Base-by-base conservation (phyloP, 2,329 filamentous ascomycete genomes). In the Proliferodiscus dingleyae region DNA sequence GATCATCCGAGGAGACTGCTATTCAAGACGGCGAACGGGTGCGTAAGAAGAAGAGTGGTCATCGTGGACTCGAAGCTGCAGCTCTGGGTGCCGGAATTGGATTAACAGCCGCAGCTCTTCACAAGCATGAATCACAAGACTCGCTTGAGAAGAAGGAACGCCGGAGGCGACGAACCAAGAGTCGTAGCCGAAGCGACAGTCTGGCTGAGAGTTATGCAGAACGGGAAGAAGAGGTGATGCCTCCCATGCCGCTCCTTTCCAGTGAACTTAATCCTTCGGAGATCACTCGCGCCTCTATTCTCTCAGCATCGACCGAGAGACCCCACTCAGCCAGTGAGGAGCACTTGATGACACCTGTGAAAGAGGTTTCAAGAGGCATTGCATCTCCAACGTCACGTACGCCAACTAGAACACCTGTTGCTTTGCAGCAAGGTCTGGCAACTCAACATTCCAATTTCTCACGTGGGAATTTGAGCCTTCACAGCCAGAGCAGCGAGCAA, bases 191-290 rank as follows among this genome's bases (percentile, higher is more conserved):
- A 32, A 59, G 61, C 41, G 59, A 58, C 21, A 67, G 66, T 38
- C 70, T 71, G 49, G 62, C 63, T 1, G 74, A 78, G 10, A 74
- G 75, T 9, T 72, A 74, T 30, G 76, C 77, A 5, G 71, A 77
- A 22, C 60, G 55, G 48, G 71, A 65, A 53, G 74, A 80, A 41
- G 71, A 81, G 39, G 78, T 87, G 10, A 65, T 68, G 4, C 85
- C 89, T 5, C 87, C 87, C 5, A 89, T 96, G 84, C 91, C 91
- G 2, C 75, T 95, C 51, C n/a, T n/a, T n/a, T 84, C 86, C 66
- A 95, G 90, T 66, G 87, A 89, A 45, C 79, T 95, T 46, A 85
- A 87, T 54, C 80, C 86, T 33, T 95, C 91, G 0, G 90, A 96
- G 41, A 67, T 96, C 45, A 97, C 91, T 0, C 78, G 91, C 56